A percentile compares a stretch with the other conserved stretches of the same genome.
Conservation (phyloP, 495 filamentous ascomycete genomes). For the Penicillium tannophilum region DNA sequence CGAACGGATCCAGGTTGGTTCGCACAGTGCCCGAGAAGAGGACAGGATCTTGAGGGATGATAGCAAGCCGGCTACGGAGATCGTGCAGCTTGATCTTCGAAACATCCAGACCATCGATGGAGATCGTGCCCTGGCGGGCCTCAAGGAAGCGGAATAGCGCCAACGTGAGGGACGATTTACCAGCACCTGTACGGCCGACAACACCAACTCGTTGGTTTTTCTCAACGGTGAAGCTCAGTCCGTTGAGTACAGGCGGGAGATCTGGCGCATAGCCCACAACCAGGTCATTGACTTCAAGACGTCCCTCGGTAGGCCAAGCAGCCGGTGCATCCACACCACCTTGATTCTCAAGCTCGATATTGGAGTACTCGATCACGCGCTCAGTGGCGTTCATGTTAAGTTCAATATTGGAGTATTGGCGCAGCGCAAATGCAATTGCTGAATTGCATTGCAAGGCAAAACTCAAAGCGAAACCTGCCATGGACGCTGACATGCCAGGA, state of each 20-base stretch:
- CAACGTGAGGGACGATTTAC: constrained; percentile 82
- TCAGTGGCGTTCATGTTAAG: constrained; percentile 85
- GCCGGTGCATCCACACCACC: constrained; percentile 63
- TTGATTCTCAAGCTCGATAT: constrained; percentile 68
- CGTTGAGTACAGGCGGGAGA: constrained; percentile 74
- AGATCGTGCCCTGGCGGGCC: constrained; percentile 67
- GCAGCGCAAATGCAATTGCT: constrained; percentile 48
- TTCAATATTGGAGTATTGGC: constrained; percentile 60
- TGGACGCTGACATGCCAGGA: constrained; percentile 66
- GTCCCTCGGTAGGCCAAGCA: constrained; percentile 77
- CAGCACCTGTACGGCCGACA: constrained; percentile 83
- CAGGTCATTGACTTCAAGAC: constrained; percentile 71
- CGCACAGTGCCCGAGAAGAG: constrained; percentile 86
- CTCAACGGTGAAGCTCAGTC: constrained; percentile 68
- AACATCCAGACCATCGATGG: constrained; percentile 76
- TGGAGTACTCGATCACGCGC: constrained; percentile 78
- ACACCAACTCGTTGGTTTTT: constrained; percentile 78
- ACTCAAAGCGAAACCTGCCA: constrained; percentile 78
- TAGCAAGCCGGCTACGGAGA: constrained; percentile 72
- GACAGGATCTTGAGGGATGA: constrained; percentile 86
- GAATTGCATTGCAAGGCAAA: constrained; percentile 59
- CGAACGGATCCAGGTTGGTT: constrained; percentile 80
- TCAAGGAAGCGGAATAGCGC: constrained; percentile 85
- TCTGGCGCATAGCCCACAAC: constrained; percentile 77
- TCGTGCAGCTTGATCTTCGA: constrained; percentile 73